Evolutionary conservation across 768 basidiomycete genomes (phyloP).

Genomic region (Tremella mesenterica): DNA sequence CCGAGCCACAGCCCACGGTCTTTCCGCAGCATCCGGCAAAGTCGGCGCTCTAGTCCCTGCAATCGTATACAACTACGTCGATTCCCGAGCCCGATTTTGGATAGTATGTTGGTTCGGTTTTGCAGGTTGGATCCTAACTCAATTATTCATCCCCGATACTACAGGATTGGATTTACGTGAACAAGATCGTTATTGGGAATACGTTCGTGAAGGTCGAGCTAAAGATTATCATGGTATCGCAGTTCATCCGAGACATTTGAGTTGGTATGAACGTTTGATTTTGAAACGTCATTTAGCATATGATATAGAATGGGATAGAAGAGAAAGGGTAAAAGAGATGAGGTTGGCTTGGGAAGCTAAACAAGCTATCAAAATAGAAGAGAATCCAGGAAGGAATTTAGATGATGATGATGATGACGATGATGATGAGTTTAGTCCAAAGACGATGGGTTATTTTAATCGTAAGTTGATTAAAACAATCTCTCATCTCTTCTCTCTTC

Average conservation of each 20-base stretch:
- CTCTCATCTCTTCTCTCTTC: background rate
- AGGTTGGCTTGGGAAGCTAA: slow-evolving; percentile 37
- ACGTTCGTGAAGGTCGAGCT: slow-evolving; percentile 42
- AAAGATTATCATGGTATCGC: slow-evolving; percentile 47
- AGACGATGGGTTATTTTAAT: slow-evolving; percentile 24
- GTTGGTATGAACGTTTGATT: slow-evolving; percentile 40
- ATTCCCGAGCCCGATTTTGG: slow-evolving; percentile 40
- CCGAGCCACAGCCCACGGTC: slow-evolving; percentile 47
- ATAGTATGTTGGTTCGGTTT: slow-evolving; percentile 47
- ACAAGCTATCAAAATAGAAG: slow-evolving; percentile 24
- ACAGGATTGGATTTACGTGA: slow-evolving; percentile 48
- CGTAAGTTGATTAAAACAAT: slow-evolving; percentile 14
- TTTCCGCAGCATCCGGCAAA: slow-evolving; percentile 46
- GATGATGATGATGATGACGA: slow-evolving; percentile 43
- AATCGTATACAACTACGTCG: slow-evolving; percentile 46
- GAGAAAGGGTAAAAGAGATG: slow-evolving; percentile 44
- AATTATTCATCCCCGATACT: slow-evolving; percentile 44
- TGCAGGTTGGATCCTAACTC: slow-evolving; percentile 31
- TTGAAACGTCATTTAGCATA: slow-evolving; percentile 44
- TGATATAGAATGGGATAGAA: slow-evolving; percentile 44
- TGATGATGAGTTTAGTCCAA: slow-evolving; percentile 29
- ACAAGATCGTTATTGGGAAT: slow-evolving; percentile 47
- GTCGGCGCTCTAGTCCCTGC: slow-evolving; percentile 46
- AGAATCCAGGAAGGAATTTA: slow-evolving; percentile 41
- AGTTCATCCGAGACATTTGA: slow-evolving; percentile 46